These are phyloP conservation scores for Collybiopsis confluens DNA, from an alignment of 768 basidiomycete genomes.

Conservation along the genomic window DNA sequence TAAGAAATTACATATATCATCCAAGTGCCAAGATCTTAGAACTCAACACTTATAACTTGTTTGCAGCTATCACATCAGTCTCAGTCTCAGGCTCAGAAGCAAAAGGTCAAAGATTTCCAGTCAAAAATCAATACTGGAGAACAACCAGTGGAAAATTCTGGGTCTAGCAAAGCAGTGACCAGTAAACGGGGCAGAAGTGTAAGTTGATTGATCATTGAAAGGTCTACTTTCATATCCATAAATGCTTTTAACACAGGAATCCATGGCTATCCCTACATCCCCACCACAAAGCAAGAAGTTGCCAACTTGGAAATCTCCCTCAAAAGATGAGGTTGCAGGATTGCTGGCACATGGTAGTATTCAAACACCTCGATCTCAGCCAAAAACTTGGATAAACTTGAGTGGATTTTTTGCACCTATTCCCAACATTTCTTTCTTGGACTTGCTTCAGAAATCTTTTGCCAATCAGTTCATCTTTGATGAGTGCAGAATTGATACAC, in stretches of 20 bases:
- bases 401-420: background rate
- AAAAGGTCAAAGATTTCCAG: too few relatives aligned
- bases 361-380: background rate
- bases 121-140: too few relatives aligned
- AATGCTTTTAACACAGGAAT: background rate
- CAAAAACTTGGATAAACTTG: background rate
- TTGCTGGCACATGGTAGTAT: background rate
- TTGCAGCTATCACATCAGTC: too few relatives aligned
- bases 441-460: background rate
- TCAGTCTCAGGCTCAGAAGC: too few relatives aligned
- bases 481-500: background rate
- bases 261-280: background rate
- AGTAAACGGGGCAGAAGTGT: background rate
- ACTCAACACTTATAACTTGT: too few relatives aligned
- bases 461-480: background rate
- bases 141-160: background rate
- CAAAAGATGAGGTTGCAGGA: background rate
- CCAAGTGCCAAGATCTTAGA: too few relatives aligned
- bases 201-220: background rate
- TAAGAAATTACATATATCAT: background rate
- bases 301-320: background rate
- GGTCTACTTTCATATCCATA: background rate
- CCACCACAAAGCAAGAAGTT: background rate
- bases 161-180: background rate
- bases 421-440: background rate